Conservation (phyloP, 441 rosid genomes). For the Heliophila coronopifolia region DNA sequence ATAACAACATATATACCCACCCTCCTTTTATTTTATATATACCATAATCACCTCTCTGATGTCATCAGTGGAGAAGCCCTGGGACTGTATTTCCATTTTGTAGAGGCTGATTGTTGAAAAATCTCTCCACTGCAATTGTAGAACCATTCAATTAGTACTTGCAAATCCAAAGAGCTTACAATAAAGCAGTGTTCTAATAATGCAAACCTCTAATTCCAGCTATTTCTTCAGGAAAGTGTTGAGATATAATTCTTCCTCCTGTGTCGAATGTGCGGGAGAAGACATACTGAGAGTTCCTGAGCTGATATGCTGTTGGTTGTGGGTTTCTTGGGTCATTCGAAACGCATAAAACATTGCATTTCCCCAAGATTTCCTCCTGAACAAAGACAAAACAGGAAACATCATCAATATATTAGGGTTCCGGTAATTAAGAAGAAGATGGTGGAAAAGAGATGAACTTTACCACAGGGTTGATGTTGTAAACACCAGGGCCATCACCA, state of each 20-base stretch:
- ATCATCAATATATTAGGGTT: not conserved
- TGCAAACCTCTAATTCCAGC: conserved; percentile 51
- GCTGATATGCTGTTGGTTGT: conserved; percentile 31
- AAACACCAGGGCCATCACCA: conserved; percentile 41
- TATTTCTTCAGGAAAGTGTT: conserved; percentile 36
- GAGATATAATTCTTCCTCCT: conserved; percentile 23
- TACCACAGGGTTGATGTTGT: conserved; percentile 39
- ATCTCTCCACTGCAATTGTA: too few species aligned
- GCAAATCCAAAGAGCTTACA: too few species aligned
- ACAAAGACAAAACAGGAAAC: conserved; percentile 1
- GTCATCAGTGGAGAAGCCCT: too few species aligned
- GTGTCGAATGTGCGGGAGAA: conserved; percentile 49
- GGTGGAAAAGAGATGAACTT: conserved; percentile 10
- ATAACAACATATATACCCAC: too few species aligned
- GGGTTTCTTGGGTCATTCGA: conserved; percentile 51
- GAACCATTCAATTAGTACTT: too few species aligned
- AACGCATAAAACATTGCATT: conserved; percentile 52
- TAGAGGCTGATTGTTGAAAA: too few species aligned
- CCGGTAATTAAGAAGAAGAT: not conserved
- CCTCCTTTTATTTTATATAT: too few species aligned
- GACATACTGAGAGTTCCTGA: conserved; percentile 36
- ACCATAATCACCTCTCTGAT: too few species aligned
- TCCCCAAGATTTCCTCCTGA: conserved; percentile 40
- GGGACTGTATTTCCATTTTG: too few species aligned
- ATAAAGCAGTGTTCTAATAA: too few species aligned